These are phyloP conservation scores for Pseudonitzschia delicatissima DNA, from an alignment of 108 stramenopile species.

Conservation along the genomic window DNA sequence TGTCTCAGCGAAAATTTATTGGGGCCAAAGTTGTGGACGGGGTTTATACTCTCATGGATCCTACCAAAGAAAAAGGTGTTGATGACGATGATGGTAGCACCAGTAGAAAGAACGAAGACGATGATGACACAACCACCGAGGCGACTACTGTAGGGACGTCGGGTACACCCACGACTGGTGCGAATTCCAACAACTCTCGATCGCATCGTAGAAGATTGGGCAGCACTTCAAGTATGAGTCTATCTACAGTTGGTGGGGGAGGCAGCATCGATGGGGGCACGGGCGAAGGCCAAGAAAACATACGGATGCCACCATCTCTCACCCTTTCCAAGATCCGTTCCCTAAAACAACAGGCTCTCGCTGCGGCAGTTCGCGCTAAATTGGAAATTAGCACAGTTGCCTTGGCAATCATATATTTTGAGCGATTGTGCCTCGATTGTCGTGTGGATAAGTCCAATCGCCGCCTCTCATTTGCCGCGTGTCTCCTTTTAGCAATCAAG, in stretches of 20 bases:
- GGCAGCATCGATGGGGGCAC: not conserved
- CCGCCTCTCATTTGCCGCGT: constrained; percentile 86
- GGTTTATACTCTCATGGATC: constrained; percentile 76
- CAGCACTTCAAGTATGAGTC: constrained; percentile 16
- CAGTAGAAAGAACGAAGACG: not conserved
- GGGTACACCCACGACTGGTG: constrained; percentile 4
- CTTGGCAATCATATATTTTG: constrained; percentile 89
- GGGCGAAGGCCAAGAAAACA: constrained; percentile 38
- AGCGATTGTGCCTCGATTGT: constrained; percentile 87
- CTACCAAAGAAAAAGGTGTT: constrained; percentile 36
- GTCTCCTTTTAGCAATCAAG: constrained; percentile 87
- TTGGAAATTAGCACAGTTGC: constrained; percentile 88
- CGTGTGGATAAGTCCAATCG: constrained; percentile 93
- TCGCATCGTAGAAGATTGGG: constrained; percentile 24
- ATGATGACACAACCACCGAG: constrained; percentile 16
- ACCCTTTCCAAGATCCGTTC: constrained; percentile 89
- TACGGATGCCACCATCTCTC: constrained; percentile 91
- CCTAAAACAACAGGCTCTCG: constrained; percentile 82
- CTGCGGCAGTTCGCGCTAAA: constrained; percentile 62
- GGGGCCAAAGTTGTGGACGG: constrained; percentile 79
- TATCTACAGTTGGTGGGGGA: constrained; percentile 12
- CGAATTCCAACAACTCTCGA: not conserved
- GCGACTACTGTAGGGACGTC: not conserved
- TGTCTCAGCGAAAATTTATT: constrained; percentile 56
- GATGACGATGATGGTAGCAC: constrained; percentile 20